phyloP scores from a whole-genome alignment of 2,329 filamentous ascomycete genomes.

The Monosporascus sp. region DNA sequence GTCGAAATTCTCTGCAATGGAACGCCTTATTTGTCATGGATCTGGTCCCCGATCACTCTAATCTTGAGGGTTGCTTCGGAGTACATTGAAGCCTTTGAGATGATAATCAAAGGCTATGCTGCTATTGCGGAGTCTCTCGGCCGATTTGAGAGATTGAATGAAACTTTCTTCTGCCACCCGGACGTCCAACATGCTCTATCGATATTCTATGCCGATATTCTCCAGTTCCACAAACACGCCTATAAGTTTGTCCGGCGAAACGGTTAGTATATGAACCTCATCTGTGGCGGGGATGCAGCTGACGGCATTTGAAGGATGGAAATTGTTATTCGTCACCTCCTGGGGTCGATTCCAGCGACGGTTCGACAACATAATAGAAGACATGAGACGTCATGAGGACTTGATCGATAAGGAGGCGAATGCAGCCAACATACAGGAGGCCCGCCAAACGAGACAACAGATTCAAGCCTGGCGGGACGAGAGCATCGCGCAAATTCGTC shows the following conservation, averaged over 20 bases:
- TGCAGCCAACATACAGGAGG: no score
- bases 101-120: constrained; percentile 25
- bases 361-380: no score
- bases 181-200: constrained; percentile 37
- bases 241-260: constrained; percentile 40
- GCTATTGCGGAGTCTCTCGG: constrained; percentile 32
- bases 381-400: no score
- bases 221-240: constrained; percentile 40
- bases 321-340: no score
- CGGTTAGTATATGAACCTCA: constrained; percentile 9
- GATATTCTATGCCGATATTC: constrained; percentile 41
- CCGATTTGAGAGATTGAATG: constrained; percentile 31
- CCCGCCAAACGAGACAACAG: no score
- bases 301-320: no score
- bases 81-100: constrained; percentile 25
- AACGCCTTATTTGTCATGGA: constrained; percentile 32
- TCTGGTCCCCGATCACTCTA: constrained; percentile 33
- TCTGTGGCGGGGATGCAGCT: no score
- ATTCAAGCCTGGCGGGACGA: no score
- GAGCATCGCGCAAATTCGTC: no score
- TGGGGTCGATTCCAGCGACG: no score
- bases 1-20: constrained; percentile 34
- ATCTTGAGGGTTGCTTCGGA: constrained; percentile 17
- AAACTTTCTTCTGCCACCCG: constrained; percentile 22
- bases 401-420: no score